These are phyloP conservation scores for Fusarium sp. DNA, from an alignment of 2,329 filamentous ascomycete genomes.

Conservation along the genomic window DNA sequence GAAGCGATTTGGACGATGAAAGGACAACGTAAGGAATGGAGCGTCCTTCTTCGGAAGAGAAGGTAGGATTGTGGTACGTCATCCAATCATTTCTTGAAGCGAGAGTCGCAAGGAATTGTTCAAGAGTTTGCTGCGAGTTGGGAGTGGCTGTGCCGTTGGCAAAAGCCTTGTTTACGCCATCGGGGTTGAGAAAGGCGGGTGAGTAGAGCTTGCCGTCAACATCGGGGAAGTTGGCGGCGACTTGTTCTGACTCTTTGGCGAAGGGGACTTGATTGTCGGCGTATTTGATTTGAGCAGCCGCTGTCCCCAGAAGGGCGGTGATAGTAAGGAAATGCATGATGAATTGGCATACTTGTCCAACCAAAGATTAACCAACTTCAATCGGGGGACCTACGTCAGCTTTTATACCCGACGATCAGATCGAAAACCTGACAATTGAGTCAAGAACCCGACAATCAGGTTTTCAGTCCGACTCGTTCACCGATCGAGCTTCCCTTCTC, in stretches of 20 bases:
- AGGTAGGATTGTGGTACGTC: conserved; percentile 26
- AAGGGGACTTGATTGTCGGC: conserved; percentile 20
- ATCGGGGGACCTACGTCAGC: not conserved
- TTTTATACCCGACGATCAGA: not conserved
- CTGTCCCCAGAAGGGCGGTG: not conserved
- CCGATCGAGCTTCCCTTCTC: not conserved
- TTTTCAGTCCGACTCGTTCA: not conserved
- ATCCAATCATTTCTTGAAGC: conserved; percentile 28
- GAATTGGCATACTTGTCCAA: not conserved
- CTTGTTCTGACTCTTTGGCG: not conserved
- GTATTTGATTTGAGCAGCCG: conserved; percentile 9
- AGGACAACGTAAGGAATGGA: conserved; percentile 33
- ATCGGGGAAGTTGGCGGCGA: conserved; percentile 29
- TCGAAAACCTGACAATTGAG: not conserved
- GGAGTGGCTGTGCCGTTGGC: conserved; percentile 27
- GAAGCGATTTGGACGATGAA: not conserved
- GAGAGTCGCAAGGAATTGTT: conserved; percentile 11
- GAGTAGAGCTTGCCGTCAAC: conserved; percentile 26
- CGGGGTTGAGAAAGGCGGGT: conserved; percentile 19
- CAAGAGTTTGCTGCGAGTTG: conserved; percentile 8
- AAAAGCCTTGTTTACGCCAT: conserved; percentile 1
- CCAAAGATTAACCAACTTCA: too few relatives aligned
- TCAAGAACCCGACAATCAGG: conserved; percentile 1
- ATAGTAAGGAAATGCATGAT: conserved; percentile 1
- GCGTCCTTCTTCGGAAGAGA: conserved; percentile 29